Percentiles rank a stretch among this genome's conserved stretches.
These are phyloP conservation scores for Plantago ovata DNA, from an alignment of 257 asterid genomes.

Conservation along the genomic window DNA sequence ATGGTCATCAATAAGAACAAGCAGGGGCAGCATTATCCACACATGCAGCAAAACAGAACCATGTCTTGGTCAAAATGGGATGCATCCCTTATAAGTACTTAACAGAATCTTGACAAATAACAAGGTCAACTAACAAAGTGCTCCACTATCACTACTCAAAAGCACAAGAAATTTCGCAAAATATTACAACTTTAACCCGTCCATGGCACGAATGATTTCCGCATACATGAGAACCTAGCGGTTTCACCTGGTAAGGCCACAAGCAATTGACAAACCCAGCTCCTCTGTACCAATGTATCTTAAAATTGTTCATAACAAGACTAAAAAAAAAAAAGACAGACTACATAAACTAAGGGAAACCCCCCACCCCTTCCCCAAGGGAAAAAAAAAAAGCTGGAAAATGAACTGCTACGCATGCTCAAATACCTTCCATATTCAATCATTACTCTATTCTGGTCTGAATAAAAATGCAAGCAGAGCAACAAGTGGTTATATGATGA, in stretches of 20 bases:
- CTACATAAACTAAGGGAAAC: background rate
- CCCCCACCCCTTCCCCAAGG: too few species aligned
- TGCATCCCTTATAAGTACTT: too few species aligned
- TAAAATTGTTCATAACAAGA: slow-evolving; percentile 31
- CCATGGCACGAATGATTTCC: slow-evolving; percentile 7
- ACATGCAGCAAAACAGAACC: too few species aligned
- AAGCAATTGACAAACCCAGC: slow-evolving; percentile 30
- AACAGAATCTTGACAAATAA: too few species aligned
- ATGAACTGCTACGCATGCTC: slow-evolving; percentile 4
- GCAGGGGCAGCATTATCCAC: too few species aligned
- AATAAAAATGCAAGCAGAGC: background rate
- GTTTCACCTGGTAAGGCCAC: slow-evolving; percentile 33
- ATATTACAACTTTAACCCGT: slow-evolving; percentile 6
- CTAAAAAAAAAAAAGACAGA: background rate
- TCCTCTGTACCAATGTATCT: slow-evolving; percentile 22
- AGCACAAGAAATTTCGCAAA: slow-evolving; percentile 10
- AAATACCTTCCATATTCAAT: background rate
- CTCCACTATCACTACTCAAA: background rate
- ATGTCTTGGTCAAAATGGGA: too few species aligned
- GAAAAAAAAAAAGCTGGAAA: slow-evolving; percentile 9
- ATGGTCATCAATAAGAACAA: too few species aligned
- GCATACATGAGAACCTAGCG: slow-evolving; percentile 16
- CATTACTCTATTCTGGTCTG: background rate
- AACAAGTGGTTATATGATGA: background rate
- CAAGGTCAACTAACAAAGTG: too few species aligned